Conservation (phyloP, 1,284 basidiomycete species). For the Mixia osmundae region DNA sequence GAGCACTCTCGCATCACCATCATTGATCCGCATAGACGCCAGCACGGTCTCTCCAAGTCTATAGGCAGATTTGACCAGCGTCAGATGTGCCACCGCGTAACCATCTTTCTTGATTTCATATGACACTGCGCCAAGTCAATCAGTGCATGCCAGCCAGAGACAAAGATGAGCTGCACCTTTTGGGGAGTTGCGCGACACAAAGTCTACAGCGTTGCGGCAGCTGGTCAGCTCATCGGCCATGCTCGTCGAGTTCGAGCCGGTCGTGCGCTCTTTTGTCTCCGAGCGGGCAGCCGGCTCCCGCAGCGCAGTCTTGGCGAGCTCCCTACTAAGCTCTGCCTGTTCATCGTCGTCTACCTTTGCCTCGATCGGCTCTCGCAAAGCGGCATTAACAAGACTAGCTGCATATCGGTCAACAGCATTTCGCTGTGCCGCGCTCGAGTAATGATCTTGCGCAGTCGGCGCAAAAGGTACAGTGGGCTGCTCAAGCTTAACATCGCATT, state of each 20-base stretch:
- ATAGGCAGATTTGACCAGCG: slow-evolving; percentile 68
- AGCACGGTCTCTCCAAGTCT: slow-evolving; percentile 68
- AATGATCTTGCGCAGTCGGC: too few relatives aligned
- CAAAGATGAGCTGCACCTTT: neutral
- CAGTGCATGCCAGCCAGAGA: neutral
- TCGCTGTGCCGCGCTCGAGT: too few relatives aligned
- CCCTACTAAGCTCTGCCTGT: too few relatives aligned
- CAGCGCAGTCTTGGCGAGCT: too few relatives aligned
- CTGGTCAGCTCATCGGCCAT: neutral
- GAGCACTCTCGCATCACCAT: slow-evolving; percentile 35
- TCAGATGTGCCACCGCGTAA: slow-evolving; percentile 61
- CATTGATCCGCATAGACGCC: slow-evolving; percentile 67
- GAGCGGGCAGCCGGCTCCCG: too few relatives aligned
- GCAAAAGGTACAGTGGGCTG: too few relatives aligned
- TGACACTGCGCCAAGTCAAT: slow-evolving; percentile 33
- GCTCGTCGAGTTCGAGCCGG: too few relatives aligned
- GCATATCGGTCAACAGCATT: too few relatives aligned
- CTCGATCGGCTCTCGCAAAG: too few relatives aligned
- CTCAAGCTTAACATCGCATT: slow-evolving; percentile 18
- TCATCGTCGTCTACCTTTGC: too few relatives aligned
- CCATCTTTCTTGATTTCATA: slow-evolving; percentile 84
- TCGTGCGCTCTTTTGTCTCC: too few relatives aligned
- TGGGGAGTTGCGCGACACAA: slow-evolving; percentile 8
- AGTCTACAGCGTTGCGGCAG: slow-evolving; percentile 10
- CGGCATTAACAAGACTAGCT: too few relatives aligned